Evolutionary conservation across 305 asterid species (phyloP).

Genomic region (Fraxinus dipetala): DNA sequence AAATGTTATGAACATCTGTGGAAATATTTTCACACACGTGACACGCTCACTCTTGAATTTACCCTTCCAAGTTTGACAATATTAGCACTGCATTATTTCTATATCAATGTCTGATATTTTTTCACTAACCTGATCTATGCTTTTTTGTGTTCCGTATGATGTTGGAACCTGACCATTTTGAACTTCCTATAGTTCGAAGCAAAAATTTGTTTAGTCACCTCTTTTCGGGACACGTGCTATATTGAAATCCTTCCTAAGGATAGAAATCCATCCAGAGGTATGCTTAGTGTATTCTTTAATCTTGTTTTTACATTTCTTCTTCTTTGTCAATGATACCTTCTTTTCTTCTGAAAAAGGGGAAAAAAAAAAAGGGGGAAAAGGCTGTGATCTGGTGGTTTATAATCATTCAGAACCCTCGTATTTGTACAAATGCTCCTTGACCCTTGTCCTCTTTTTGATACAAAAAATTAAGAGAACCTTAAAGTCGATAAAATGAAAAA

Average conservation of each 20-base stretch:
- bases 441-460: not conserved
- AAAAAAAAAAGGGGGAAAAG: not conserved
- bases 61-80: not conserved
- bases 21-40: not conserved
- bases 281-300: not conserved
- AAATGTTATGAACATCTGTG: not conserved
- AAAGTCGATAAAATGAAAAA: not conserved
- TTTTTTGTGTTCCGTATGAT: not conserved
- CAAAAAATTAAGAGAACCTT: not conserved
- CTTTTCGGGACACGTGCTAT: slow-evolving; percentile 77
- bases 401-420: not conserved
- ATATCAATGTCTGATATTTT: not conserved
- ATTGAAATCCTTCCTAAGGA: slow-evolving; percentile 87
- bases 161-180: not conserved
- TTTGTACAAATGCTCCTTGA: not conserved
- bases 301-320: not conserved
- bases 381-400: not conserved
- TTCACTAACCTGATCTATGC: not conserved
- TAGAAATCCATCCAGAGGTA: slow-evolving; percentile 58
- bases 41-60: not conserved
- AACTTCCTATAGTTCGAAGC: slow-evolving; percentile 59
- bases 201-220: slow-evolving; percentile 81
- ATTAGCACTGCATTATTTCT: not conserved
- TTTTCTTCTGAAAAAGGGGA: not conserved
- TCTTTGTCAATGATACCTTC: not conserved